These are phyloP conservation scores for Aspergillus pseudoterreus DNA, from an alignment of 2,329 filamentous ascomycete genomes.

Conservation along the genomic window DNA sequence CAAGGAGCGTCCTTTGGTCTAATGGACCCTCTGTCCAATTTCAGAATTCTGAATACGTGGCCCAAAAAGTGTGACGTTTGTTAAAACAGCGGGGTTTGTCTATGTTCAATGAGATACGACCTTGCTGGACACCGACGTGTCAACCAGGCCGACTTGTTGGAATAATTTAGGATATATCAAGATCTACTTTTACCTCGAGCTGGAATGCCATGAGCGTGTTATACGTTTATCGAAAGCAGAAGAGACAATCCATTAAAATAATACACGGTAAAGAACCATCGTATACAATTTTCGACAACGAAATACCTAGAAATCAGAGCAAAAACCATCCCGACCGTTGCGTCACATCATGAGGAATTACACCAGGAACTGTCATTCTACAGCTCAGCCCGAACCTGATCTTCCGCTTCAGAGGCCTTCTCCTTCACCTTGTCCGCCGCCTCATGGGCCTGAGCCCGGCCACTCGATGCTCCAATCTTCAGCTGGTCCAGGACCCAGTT, in stretches of 20 bases:
- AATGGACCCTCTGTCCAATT: neutral
- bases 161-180: no score
- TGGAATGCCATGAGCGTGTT: no score
- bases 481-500: conserved; percentile 50
- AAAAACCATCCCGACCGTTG: neutral
- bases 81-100: no score
- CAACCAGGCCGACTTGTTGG: neutral
- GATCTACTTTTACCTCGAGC: no score
- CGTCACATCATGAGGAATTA: conserved; percentile 4
- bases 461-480: conserved; percentile 46
- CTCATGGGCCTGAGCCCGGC: conserved; percentile 47
- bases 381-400: conserved; percentile 28
- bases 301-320: neutral
- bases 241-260: no score
- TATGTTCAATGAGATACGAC: neutral
- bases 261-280: neutral
- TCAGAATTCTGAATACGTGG: neutral
- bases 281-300: neutral
- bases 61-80: no score
- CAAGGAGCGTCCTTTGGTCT: no score
- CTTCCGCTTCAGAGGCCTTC: conserved; percentile 51
- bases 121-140: neutral
- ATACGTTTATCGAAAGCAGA: no score
- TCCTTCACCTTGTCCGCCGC: conserved; percentile 42
- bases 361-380: conserved; percentile 10